Evolutionary conservation across 164 flowering plant species (phyloP), one percentile per base, ranked within the genome.

Genomic region (Tetracentron sinense): DNA sequence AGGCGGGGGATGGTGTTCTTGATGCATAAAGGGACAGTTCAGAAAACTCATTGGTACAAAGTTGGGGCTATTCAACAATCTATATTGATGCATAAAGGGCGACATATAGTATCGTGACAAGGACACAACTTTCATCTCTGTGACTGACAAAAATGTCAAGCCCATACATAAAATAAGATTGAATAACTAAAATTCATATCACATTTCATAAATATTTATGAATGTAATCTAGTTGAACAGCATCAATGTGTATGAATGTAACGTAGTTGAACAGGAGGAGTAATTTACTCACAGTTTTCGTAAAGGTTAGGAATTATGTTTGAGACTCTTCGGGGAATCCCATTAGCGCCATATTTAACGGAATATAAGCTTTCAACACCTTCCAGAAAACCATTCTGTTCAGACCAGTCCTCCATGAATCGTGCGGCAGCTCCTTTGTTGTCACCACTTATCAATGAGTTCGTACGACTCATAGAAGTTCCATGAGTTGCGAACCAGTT

Each of bases 401-500:
- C 88, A 83, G 80, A 81, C 99, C 97, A 95, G 69, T 95, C 99
- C 70, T 95, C 99, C 97, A 92, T 92, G 73, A 95, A 88, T 61
- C 99, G 82, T 30, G 99, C 97, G 67, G 97, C 99, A 30, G 97
- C 91, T 46, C 97, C 99, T 80, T 95, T 92, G 75, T 95, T 95
- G 78, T 95, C 99, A 56, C 99, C 99, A 75, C 99, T 95, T 35
- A 95, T 85, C 83, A 95, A 77, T 55, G 86, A 75, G 61, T 95
- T 95, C 70, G 97, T 86, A 48, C 97, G 96, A 73, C 99, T 88
- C 99, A 95, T 95, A 28, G 99, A 95, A 64, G 99, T 95, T 60
- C 99, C 99, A 80, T 95, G 97, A 63, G 99, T 95, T 54, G 99
- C 94, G 82, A 95, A 92, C 99, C 97, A 92, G 77, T 88, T 92